phyloP scores from a whole-genome alignment of 2,329 filamentous ascomycete genomes.

The Calycina herbarum region DNA sequence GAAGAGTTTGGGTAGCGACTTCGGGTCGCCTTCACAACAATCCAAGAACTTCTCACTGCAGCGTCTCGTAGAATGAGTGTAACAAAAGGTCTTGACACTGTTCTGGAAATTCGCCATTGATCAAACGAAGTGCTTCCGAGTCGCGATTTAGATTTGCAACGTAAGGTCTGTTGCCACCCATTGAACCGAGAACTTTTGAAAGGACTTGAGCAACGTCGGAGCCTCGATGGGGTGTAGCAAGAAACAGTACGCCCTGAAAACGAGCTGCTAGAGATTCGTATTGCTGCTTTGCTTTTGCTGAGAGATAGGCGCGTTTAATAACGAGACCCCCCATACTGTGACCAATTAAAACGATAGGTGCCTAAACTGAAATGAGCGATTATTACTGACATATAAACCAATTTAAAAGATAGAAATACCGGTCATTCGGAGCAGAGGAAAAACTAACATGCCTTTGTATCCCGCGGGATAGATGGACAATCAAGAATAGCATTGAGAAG shows the following conservation, averaged over 20 bases:
- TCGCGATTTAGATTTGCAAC: constrained; percentile 42
- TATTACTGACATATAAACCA: no score
- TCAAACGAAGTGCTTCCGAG: constrained; percentile 38
- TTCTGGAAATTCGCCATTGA: constrained; percentile 48
- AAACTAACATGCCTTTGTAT: neutral
- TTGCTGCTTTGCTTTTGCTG: constrained; percentile 23
- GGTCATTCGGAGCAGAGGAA: no score
- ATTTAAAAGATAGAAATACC: no score
- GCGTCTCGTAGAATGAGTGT: constrained; percentile 49
- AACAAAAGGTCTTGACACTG: constrained; percentile 40
- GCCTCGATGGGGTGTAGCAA: constrained; percentile 40
- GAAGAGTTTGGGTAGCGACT: no score
- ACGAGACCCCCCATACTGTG: constrained; percentile 47
- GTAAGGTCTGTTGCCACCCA: constrained; percentile 35
- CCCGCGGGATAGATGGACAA: neutral
- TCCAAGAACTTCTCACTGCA: constrained; percentile 19
- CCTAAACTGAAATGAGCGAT: neutral
- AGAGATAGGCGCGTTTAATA: constrained; percentile 38
- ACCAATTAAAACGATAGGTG: constrained; percentile 44
- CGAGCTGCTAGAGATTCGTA: neutral
- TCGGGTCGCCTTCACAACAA: no score
- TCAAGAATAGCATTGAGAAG: constrained; percentile 34
- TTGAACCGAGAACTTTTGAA: constrained; percentile 16
- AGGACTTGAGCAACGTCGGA: constrained; percentile 21
- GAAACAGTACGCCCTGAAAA: constrained; percentile 38